Conservation (phyloP, 1,284 basidiomycete species). For the Fomitopsis betulina region DNA sequence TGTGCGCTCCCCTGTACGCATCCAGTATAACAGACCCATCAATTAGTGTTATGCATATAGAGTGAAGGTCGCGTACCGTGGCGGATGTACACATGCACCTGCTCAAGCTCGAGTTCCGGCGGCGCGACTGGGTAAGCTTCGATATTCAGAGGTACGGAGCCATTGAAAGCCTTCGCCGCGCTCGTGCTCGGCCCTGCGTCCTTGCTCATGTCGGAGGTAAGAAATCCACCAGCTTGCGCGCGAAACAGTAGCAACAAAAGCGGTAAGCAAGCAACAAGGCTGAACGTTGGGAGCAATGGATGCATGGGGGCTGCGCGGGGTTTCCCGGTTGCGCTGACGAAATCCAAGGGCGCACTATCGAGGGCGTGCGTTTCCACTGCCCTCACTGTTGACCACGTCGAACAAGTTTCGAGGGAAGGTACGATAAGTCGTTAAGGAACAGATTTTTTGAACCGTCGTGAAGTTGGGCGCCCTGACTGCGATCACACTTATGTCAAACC, state of each 20-base stretch:
- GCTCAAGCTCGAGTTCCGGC: constrained; percentile 50
- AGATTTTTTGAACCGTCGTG: background rate
- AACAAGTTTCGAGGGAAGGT: background rate
- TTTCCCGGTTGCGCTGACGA: background rate
- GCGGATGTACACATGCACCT: constrained; percentile 70
- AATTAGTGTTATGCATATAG: background rate
- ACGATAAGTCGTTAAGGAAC: background rate
- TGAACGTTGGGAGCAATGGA: background rate
- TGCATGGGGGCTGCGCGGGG: background rate
- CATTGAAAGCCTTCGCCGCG: background rate
- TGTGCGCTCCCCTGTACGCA: constrained; percentile 57
- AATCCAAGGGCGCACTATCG: background rate
- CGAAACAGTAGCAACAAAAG: background rate
- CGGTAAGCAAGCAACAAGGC: background rate
- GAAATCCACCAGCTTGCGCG: background rate
- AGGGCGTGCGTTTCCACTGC: background rate
- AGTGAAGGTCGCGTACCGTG: constrained; percentile 51
- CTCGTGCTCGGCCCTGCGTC: background rate
- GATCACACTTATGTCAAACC: too few relatives aligned
- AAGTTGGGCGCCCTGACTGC: background rate
- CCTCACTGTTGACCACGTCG: background rate
- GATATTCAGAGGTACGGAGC: constrained; percentile 45
- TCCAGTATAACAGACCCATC: background rate
- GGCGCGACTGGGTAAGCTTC: constrained; percentile 58
- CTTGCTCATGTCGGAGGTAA: background rate